Evolutionary conservation across 345 rosid species (phyloP).

Genomic region (Pugionium cornutum): DNA sequence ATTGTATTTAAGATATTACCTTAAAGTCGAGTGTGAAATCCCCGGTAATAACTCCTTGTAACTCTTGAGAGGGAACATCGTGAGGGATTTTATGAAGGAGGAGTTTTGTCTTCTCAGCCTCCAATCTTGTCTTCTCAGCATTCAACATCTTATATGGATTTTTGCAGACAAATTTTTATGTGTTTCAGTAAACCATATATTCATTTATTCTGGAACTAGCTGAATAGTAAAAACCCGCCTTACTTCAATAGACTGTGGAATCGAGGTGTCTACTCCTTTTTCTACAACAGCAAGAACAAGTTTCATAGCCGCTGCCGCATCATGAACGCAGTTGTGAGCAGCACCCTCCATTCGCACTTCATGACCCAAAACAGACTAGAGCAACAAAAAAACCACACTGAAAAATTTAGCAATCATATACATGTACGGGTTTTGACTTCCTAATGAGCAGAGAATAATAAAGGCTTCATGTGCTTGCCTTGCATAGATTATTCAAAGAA

Average conservation of each 20-base stretch:
- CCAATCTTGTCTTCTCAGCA: conserved; percentile 27
- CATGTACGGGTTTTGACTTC: neutral
- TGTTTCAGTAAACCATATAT: conserved; percentile 4
- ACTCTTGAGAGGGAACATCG: conserved; percentile 50
- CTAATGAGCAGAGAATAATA: conserved; percentile 1
- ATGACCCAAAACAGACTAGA: conserved; percentile 65
- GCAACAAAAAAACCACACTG: conserved; percentile 14
- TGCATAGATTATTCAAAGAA: conserved; percentile 75
- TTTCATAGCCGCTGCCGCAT: conserved; percentile 88
- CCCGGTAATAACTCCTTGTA: conserved; percentile 52
- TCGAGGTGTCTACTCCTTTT: conserved; percentile 46
- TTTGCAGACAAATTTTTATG: conserved; percentile 4
- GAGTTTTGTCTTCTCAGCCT: conserved; percentile 49
- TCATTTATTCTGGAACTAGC: neutral
- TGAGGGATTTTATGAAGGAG: conserved; percentile 66
- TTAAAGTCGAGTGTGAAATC: conserved; percentile 53
- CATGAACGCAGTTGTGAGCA: conserved; percentile 81
- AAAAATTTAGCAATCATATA: neutral
- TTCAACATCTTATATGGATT: conserved; percentile 48
- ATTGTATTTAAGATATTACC: conserved; percentile 42
- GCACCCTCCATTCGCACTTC: conserved; percentile 65
- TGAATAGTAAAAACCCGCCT: conserved; percentile 24
- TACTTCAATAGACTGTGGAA: conserved; percentile 51
- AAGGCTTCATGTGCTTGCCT: conserved; percentile 50
- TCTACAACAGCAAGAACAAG: conserved; percentile 73